phyloP scores from a whole-genome alignment of 352 stramenopile species.

The Phytophthora pseudosyringae region DNA sequence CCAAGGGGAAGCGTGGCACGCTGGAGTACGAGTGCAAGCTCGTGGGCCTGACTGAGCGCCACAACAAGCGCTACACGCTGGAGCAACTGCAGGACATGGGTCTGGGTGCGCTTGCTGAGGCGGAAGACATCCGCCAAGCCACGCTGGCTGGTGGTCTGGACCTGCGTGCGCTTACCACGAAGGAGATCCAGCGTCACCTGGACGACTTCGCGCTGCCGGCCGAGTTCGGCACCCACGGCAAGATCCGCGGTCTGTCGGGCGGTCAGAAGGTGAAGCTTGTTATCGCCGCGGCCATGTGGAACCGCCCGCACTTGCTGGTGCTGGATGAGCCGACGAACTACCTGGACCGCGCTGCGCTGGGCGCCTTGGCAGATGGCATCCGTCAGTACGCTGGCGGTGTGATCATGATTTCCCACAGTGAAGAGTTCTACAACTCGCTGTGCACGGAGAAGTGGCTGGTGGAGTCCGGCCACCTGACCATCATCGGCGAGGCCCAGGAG shows the following conservation, averaged over 20 bases:
- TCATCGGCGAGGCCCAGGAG: conserved; percentile 76
- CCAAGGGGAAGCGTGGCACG: conserved; percentile 70
- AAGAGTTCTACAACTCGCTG: conserved; percentile 86
- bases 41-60: conserved; percentile 69
- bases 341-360: conserved; percentile 74
- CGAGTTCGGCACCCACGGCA: conserved; percentile 85
- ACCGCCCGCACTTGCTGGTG: conserved; percentile 87
- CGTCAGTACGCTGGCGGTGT: conserved; percentile 71
- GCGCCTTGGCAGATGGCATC: conserved; percentile 69
- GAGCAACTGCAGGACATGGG: conserved; percentile 77
- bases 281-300: conserved; percentile 83
- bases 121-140: conserved; percentile 69
- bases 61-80: conserved; percentile 76
- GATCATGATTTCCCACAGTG: conserved; percentile 86
- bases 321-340: conserved; percentile 92
- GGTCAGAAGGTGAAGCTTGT: conserved; percentile 87
- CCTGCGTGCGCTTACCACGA: conserved; percentile 68
- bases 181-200: conserved; percentile 76
- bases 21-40: conserved; percentile 93
- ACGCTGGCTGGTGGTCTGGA: conserved; percentile 63
- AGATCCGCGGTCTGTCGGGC: conserved; percentile 79
- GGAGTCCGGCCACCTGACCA: conserved; percentile 64
- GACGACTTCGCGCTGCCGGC: conserved; percentile 72
- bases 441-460: conserved; percentile 83
- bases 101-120: conserved; percentile 64